Evolutionary conservation across 2,329 filamentous ascomycete species (phyloP).

Genomic region (Atkinsonella hypoxylon): DNA sequence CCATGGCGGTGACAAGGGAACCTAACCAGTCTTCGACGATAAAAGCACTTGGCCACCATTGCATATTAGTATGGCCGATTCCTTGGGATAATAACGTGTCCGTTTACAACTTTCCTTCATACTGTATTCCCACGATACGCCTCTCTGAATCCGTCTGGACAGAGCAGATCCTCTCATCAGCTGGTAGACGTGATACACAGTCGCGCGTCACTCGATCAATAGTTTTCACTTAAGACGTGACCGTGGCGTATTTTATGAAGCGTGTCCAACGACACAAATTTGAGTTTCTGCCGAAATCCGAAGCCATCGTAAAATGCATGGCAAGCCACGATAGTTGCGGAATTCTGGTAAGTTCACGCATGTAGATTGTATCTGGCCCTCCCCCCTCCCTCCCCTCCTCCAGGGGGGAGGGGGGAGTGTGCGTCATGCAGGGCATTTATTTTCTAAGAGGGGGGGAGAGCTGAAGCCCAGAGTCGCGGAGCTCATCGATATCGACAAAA

Average conservation of each 20-base stretch:
- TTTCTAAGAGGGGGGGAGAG: no score
- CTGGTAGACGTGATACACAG: no score
- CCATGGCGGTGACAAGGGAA: not conserved
- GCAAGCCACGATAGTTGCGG: no score
- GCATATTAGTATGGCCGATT: not conserved
- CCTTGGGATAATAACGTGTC: not conserved
- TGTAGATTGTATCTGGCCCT: not conserved
- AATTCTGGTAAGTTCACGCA: not conserved
- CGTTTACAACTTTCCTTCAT: not conserved
- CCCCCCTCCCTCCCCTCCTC: no score
- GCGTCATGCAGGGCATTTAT: no score
- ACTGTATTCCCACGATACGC: not conserved
- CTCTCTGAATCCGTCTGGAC: no score
- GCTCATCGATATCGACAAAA: constrained; percentile 2
- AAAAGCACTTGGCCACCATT: not conserved
- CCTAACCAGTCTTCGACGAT: not conserved
- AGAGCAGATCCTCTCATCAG: no score
- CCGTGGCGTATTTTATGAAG: no score
- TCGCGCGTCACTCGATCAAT: no score
- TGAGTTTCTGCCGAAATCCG: not conserved
- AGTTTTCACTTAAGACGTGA: no score
- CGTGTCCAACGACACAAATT: no score
- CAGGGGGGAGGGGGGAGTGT: not conserved
- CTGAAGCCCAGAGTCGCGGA: not conserved
- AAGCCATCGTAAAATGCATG: not conserved